A percentile compares a stretch with the other conserved stretches of the same genome.
Conservation (phyloP, 139 green algal species). For the Picochlorum costavermella region DNA sequence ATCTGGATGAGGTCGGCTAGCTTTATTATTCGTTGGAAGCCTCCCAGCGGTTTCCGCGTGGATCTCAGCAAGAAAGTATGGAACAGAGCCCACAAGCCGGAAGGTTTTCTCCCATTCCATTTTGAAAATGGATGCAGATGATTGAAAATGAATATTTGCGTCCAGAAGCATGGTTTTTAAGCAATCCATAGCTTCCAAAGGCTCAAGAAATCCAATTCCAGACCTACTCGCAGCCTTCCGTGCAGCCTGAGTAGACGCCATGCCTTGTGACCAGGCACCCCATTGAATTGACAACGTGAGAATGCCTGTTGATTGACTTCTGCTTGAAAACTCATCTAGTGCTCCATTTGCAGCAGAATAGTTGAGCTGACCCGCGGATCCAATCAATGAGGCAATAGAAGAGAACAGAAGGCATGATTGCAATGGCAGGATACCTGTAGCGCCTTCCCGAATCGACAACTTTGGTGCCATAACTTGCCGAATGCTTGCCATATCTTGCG, state of each 20-base stretch:
- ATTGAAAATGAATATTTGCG: background rate
- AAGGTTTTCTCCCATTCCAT: slow-evolving; percentile 41
- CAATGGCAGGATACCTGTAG: background rate
- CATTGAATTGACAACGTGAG: slow-evolving; percentile 26
- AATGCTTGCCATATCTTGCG: slow-evolving; percentile 32
- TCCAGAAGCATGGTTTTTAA: slow-evolving; percentile 17
- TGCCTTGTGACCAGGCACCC: slow-evolving; percentile 55
- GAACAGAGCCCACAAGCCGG: background rate
- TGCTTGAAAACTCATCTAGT: slow-evolving; percentile 35
- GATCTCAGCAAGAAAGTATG: slow-evolving; percentile 10
- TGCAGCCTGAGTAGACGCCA: slow-evolving; percentile 51
- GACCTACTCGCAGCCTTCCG: slow-evolving; percentile 42
- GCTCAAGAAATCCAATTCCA: slow-evolving; percentile 47
- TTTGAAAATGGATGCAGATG: slow-evolving; percentile 21
- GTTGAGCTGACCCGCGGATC: slow-evolving; percentile 57
- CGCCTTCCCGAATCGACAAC: slow-evolving; percentile 5
- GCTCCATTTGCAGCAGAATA: slow-evolving; percentile 64
- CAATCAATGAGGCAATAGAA: slow-evolving; percentile 53
- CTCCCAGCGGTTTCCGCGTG: background rate
- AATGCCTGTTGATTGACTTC: background rate
- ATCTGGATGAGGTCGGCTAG: background rate
- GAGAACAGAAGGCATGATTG: slow-evolving; percentile 38
- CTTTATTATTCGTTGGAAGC: background rate
- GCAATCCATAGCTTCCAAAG: slow-evolving; percentile 41
- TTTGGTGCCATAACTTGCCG: slow-evolving; percentile 45